A percentile compares a stretch with the other conserved stretches of the same genome.
Evolutionary conservation across 805 yeast species (phyloP).

Genomic region (Ogataea pignaliae): DNA sequence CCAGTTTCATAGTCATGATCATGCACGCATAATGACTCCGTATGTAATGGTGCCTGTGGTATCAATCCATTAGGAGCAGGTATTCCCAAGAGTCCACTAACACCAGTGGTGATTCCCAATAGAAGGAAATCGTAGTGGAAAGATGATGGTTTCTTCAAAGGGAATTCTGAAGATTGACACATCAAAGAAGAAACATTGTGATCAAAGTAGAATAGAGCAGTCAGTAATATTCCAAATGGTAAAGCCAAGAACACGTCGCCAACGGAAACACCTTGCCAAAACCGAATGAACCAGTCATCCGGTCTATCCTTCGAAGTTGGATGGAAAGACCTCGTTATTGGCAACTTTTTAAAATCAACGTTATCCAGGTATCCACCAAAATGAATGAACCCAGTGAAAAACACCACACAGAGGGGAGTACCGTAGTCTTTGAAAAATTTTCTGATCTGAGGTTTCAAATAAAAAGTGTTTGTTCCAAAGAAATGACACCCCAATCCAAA

Average conservation of each 20-base stretch:
- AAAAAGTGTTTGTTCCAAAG: conserved; percentile 58
- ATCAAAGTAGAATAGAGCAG: conserved; percentile 86
- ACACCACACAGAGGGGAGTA: conserved; percentile 75
- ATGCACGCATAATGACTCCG: conserved; percentile 65
- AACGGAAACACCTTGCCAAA: conserved; percentile 64
- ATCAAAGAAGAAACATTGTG: conserved; percentile 92
- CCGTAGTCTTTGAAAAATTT: conserved; percentile 82
- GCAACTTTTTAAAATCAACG: conserved; percentile 57
- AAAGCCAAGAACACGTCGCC: conserved; percentile 82
- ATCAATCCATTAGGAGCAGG: conserved; percentile 97
- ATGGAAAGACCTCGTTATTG: conserved; percentile 64
- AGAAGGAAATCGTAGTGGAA: conserved; percentile 91
- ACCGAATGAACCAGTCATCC: conserved; percentile 74
- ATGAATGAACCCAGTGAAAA: conserved; percentile 90
- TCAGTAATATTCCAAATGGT: conserved; percentile 85
- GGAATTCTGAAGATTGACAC: conserved; percentile 81
- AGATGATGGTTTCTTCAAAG: conserved; percentile 77
- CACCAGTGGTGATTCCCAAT: conserved; percentile 80
- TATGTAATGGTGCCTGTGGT: conserved; percentile 96
- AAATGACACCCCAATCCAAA: conserved; percentile 62
- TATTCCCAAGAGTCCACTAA: conserved; percentile 81
- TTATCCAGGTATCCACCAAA: conserved; percentile 73
- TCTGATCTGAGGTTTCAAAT: conserved; percentile 56
- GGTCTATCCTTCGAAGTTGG: conserved; percentile 58
- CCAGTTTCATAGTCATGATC: conserved; percentile 33